Evolutionary conservation across 2,329 filamentous ascomycete species (phyloP).

Genomic region (Aspergillus caelatus): DNA sequence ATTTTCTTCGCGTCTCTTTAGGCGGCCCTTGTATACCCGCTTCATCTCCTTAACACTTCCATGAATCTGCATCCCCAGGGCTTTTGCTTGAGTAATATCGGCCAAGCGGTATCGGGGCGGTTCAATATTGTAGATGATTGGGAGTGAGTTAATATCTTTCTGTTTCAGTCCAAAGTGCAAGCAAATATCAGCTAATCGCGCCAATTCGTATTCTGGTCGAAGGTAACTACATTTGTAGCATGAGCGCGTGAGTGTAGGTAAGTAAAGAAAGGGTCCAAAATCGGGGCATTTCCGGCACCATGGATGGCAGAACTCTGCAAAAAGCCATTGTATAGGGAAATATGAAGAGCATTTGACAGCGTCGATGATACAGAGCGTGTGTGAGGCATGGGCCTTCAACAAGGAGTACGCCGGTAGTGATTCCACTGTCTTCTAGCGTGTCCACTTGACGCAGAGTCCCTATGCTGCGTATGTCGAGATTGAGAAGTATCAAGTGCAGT

Average conservation of each 20-base stretch:
- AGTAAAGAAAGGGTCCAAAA: constrained; percentile 13
- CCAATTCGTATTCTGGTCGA: constrained; percentile 3
- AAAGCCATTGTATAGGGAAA: constrained; percentile 10
- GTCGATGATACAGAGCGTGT: constrained; percentile 6
- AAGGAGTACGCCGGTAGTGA: constrained; percentile 9
- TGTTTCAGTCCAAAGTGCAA: constrained; percentile 2
- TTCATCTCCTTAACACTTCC: background rate
- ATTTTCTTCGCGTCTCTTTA: no score
- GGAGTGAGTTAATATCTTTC: constrained; percentile 1
- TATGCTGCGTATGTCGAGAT: constrained; percentile 8
- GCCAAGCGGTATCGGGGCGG: background rate
- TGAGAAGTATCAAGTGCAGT: constrained; percentile 7
- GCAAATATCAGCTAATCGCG: background rate
- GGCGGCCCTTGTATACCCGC: background rate
- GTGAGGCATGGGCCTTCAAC: constrained; percentile 1
- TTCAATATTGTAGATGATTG: constrained; percentile 1
- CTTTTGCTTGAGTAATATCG: constrained; percentile 4
- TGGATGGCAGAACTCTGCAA: constrained; percentile 11
- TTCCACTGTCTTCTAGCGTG: constrained; percentile 3
- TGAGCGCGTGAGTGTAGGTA: constrained; percentile 6
- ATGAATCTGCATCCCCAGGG: constrained; percentile 1
- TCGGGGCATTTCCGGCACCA: constrained; percentile 10
- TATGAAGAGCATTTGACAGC: constrained; percentile 1
- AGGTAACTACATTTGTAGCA: constrained; percentile 11
- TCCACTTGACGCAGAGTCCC: constrained; percentile 10